A percentile compares a stretch with the other conserved stretches of the same genome.
phyloP scores from a whole-genome alignment of 2,329 filamentous ascomycete genomes.

The Didymella pinodella region DNA sequence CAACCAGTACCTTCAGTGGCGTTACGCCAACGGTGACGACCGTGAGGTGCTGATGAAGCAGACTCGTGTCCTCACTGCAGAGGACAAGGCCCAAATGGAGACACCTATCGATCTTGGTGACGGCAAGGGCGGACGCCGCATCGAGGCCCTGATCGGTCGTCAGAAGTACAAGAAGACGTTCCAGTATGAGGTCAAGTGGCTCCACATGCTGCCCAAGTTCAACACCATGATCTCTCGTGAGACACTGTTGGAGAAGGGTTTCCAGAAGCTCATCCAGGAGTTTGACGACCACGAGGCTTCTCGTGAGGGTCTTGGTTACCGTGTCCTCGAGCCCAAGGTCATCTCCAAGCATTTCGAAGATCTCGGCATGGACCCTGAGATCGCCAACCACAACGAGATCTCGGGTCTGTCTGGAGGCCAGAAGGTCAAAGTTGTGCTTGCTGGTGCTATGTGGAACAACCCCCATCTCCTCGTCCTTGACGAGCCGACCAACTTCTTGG shows the following conservation, averaged over 20 bases:
- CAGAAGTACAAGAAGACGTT: constrained; percentile 99
- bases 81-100: constrained; percentile 90
- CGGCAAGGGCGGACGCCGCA: constrained; percentile 76
- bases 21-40: constrained; percentile 95
- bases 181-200: constrained; percentile 99
- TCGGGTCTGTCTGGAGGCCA: constrained; percentile 94
- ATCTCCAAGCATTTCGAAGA: constrained; percentile 99
- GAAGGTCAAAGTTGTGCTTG: constrained; percentile 98
- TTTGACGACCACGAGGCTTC: constrained; percentile 99
- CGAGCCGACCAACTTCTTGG: constrained; percentile 99
- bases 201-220: constrained; percentile 84
- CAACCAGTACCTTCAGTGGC: constrained; percentile 98
- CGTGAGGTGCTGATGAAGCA: constrained; percentile 98
- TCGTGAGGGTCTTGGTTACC: constrained; percentile 97
- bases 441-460: constrained; percentile 98
- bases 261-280: constrained; percentile 93
- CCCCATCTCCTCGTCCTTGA: constrained; percentile 96
- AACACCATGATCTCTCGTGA: constrained; percentile 94
- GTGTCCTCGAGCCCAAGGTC: constrained; percentile 87
- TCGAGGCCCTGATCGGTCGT: constrained; percentile 91
- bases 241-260: constrained; percentile 84
- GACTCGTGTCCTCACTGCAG: constrained; percentile 85
- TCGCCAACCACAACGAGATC: constrained; percentile 99
- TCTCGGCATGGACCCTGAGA: constrained; percentile 93
- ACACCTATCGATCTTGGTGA: constrained; percentile 86